Conservation (phyloP, 164 flowering plant genomes). For the Aristolochia contorta region DNA sequence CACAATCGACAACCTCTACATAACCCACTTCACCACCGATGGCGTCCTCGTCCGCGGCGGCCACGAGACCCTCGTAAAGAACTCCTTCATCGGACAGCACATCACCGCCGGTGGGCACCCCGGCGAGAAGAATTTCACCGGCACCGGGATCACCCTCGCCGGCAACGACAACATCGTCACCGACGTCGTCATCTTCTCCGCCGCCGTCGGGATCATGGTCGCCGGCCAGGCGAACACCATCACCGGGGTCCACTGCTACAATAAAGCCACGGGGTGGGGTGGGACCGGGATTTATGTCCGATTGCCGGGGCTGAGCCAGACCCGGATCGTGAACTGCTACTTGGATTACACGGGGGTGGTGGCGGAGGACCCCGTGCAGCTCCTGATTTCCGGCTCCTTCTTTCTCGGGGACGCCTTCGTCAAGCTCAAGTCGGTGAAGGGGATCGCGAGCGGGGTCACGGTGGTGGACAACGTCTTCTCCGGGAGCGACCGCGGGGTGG, state of each 20-base stretch:
- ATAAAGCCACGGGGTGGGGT: constrained; percentile 87
- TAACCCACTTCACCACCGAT: constrained; percentile 50
- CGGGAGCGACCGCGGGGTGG: constrained; percentile 43
- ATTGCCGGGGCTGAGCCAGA: constrained; percentile 60
- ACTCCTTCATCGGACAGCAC: constrained; percentile 82
- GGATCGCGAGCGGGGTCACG: constrained; percentile 48
- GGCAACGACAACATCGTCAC: constrained; percentile 80
- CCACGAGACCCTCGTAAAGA: constrained; percentile 69
- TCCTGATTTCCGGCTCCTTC: constrained; percentile 45
- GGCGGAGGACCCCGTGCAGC: constrained; percentile 90
- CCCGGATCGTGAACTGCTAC: constrained; percentile 69
- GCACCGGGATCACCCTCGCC: constrained; percentile 47
- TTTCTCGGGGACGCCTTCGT: constrained; percentile 79
- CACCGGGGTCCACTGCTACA: constrained; percentile 85
- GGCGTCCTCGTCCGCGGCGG: constrained; percentile 59
- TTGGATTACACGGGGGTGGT: constrained; percentile 85
- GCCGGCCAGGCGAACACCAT: constrained; percentile 70
- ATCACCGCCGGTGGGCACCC: constrained; percentile 71
- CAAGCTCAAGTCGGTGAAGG: constrained; percentile 54
- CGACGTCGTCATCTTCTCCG: constrained; percentile 77
- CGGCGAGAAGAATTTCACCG: constrained; percentile 53
- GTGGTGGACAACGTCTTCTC: constrained; percentile 78
- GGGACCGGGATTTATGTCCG: constrained; percentile 74
- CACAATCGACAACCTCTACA: constrained; percentile 74
- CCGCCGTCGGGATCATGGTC: constrained; percentile 44